Evolutionary conservation across 2,329 filamentous ascomycete species (phyloP), one percentile per base, ranked within the genome.

Genomic region (Diaporthe capsici): DNA sequence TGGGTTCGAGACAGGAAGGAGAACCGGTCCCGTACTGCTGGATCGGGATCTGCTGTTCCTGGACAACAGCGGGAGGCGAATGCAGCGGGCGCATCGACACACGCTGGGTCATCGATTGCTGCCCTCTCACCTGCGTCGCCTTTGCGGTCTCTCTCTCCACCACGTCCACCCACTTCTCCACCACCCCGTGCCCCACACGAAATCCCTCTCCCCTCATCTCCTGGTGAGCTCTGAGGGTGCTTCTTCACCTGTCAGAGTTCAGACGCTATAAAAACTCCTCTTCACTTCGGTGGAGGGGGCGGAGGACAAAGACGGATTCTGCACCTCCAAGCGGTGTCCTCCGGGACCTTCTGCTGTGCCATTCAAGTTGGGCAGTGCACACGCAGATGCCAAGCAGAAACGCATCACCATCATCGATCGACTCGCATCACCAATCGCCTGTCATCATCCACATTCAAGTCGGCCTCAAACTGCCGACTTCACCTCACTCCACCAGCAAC

Each of bases 261-360:
- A 72, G 70, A 72, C 70, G 42, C 44, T 28, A 28, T 22, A 55
- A 72, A 72, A 61, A 72, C 57, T 72, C 70, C 70, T 28, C 70
- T 61, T 39, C 57, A 47, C 67, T 25, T 42, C 12, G 67, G 61
- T 57, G 61, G 28, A 31, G 55, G 63, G 57, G 65, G 57, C 20
- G 73, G 73, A 71, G 73, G 65, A 75, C 49, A 44, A 57, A 70
- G 67, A 71, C 55, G 73, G 67, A 61, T 71, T 75, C 73, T 75
- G 73, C 65, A 75, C 73, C 65, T 75, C 73, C 73, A 70, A 49
- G 73, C 65, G 65, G 73, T 75, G 47, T 70, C 55, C 65, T 71
- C 73, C 73, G 73, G 73, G 73, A 71, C 65, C 73, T 75, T 71
- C 65, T 71, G 73, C 63, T 55, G 65, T 60, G 68, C 60, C 31